phyloP scores from a whole-genome alignment of 139 green algal species.

The Nannochloris sp. region DNA sequence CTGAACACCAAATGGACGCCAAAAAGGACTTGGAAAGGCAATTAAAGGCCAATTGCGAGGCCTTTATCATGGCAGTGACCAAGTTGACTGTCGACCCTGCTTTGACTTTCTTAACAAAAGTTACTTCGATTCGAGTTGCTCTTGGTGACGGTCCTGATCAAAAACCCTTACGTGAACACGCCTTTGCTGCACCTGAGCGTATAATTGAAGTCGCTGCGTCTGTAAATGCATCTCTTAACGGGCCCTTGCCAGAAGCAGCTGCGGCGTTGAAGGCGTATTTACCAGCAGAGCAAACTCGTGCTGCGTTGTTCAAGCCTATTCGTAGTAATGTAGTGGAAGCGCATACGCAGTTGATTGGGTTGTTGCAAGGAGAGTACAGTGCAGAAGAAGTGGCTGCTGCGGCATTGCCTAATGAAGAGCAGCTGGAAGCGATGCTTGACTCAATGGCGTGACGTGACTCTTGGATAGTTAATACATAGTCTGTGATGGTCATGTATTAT shows the following conservation, averaged over 20 bases:
- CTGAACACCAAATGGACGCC: slow-evolving; percentile 59
- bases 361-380: slow-evolving; percentile 60
- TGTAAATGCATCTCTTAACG: slow-evolving; percentile 66
- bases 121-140: slow-evolving; percentile 57
- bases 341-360: slow-evolving; percentile 61
- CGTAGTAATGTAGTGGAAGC: slow-evolving; percentile 91
- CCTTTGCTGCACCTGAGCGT: slow-evolving; percentile 80
- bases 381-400: slow-evolving; percentile 41
- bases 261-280: slow-evolving; percentile 81
- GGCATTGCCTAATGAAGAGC: slow-evolving; percentile 29
- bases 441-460: slow-evolving; percentile 31
- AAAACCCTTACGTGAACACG: slow-evolving; percentile 66
- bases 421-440: slow-evolving; percentile 47
- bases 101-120: slow-evolving; percentile 91
- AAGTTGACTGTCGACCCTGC: slow-evolving; percentile 89
- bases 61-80: slow-evolving; percentile 90
- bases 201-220: slow-evolving; percentile 67
- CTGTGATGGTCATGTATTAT: too few relatives aligned
- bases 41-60: slow-evolving; percentile 86
- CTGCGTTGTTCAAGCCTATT: slow-evolving; percentile 85
- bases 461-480: too few relatives aligned
- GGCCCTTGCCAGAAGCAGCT: slow-evolving; percentile 52
- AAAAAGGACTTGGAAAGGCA: slow-evolving; percentile 92
- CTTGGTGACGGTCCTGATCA: slow-evolving; percentile 3
- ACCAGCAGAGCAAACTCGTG: slow-evolving; percentile 58